Conservation (phyloP, 2,329 filamentous ascomycete genomes). For the Capronia americana region DNA sequence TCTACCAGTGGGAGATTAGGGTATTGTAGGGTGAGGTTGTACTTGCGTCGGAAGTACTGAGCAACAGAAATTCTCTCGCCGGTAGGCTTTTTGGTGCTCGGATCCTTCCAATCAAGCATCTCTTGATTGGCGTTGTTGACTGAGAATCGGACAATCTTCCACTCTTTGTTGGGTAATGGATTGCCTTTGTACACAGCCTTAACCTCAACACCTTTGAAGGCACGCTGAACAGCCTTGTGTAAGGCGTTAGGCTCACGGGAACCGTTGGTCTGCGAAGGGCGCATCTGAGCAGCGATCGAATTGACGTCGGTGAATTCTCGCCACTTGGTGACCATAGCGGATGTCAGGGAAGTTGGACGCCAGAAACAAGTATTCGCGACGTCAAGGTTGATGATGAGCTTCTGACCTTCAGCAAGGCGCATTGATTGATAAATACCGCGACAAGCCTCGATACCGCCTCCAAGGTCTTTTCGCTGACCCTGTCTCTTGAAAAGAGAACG, state of each 20-base stretch:
- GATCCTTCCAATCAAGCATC: slow-evolving; percentile 51
- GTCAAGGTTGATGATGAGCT: slow-evolving; percentile 84
- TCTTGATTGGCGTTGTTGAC: slow-evolving; percentile 51
- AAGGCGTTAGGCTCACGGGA: slow-evolving; percentile 37
- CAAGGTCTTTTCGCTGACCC: slow-evolving; percentile 61
- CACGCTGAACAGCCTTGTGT: slow-evolving; percentile 41
- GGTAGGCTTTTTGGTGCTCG: slow-evolving; percentile 49
- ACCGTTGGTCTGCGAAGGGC: slow-evolving; percentile 32
- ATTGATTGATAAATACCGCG: slow-evolving; percentile 91
- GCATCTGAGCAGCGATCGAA: slow-evolving; percentile 40
- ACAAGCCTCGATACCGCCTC: slow-evolving; percentile 73
- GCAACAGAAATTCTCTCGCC: slow-evolving; percentile 63
- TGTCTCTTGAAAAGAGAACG: slow-evolving; percentile 76
- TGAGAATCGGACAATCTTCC: slow-evolving; percentile 59
- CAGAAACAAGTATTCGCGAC: slow-evolving; percentile 93
- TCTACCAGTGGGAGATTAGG: slow-evolving; percentile 62
- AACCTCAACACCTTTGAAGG: slow-evolving; percentile 48
- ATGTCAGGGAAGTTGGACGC: slow-evolving; percentile 54
- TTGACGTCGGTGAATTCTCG: slow-evolving; percentile 42
- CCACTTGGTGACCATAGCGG: slow-evolving; percentile 46
- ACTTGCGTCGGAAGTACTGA: slow-evolving; percentile 61
- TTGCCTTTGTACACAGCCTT: slow-evolving; percentile 46
- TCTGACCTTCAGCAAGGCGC: slow-evolving; percentile 69
- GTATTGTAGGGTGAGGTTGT: slow-evolving; percentile 55
- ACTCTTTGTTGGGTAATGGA: slow-evolving; percentile 49